Evolutionary conservation across 352 stramenopile species (phyloP).

Genomic region (Globisporangium canariense): DNA sequence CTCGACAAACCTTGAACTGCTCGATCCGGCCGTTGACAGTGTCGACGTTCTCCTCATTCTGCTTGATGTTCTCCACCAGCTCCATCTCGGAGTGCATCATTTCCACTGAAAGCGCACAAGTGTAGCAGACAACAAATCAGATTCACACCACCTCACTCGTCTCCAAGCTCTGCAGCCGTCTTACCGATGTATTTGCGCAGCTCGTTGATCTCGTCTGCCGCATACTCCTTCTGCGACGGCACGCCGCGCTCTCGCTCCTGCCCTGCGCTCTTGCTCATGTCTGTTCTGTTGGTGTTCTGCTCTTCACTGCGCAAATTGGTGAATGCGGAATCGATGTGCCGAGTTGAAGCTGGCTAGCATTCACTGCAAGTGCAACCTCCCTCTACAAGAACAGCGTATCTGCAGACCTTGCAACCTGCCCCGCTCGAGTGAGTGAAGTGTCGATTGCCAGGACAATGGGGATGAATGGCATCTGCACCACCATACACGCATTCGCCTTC

Average conservation of each 20-base stretch:
- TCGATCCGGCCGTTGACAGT: constrained; percentile 44
- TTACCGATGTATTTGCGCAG: constrained; percentile 67
- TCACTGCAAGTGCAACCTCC: constrained; percentile 6
- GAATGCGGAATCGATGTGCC: background rate
- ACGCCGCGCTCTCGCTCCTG: background rate
- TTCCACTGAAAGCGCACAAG: constrained; percentile 34
- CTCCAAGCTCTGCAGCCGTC: background rate
- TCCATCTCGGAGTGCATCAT: constrained; percentile 82
- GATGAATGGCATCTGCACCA: background rate
- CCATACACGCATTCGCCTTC: background rate
- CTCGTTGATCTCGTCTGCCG: constrained; percentile 49
- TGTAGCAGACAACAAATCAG: background rate
- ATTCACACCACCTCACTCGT: background rate
- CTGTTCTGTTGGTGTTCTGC: background rate
- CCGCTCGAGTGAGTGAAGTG: background rate
- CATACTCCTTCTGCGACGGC: background rate
- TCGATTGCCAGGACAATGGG: background rate
- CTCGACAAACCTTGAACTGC: constrained; percentile 41
- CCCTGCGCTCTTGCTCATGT: background rate
- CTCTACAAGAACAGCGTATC: background rate
- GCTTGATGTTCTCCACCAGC: constrained; percentile 61
- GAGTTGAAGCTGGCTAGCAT: background rate
- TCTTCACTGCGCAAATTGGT: background rate
- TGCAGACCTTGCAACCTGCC: background rate
- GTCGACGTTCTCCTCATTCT: constrained; percentile 51